Evolutionary conservation across 371 early-diverging fungal species (phyloP), one percentile per base, ranked within the genome.

Genomic region (Blakeslea trispora): DNA sequence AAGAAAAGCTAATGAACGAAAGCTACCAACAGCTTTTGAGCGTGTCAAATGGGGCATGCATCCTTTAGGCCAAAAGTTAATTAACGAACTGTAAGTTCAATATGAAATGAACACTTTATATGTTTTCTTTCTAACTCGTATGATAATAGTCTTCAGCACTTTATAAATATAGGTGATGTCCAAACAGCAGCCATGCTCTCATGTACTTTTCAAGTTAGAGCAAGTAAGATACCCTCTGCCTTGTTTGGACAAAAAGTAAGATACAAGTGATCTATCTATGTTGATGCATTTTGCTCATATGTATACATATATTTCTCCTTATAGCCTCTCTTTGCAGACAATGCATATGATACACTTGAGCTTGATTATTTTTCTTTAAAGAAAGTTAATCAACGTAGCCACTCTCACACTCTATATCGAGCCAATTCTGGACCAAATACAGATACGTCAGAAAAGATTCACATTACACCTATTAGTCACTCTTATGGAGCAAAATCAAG

Each of bases 161-260:
- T 88, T 59, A 81, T 85, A 57, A 63, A 64, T 6, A 72, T 79
- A 41, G 90, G 92, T 8, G 94, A 95, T 71, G 79, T 91, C 24
- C 95, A 95, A 66, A 91, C 90, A 41, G 79, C 91, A 43, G 92
- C 93, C 0, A 73, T 95, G 69, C 71, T 95, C 6, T 77, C 88
- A 2, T 93, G 93, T 60, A 87, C 89, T 10, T 84, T 95, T 49
- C 61, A 66, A 50, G 48, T 60, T 1, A 35, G 47, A 43, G n/a
- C 57, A 5, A 49, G 45, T 35, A 66, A 61, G 49, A 17, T 46
- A 40, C 54, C 66, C 5, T 50, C 66, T 13, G 46, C 61, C 0
- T 28, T 61, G n/a, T 57, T 57, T 57, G 54, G 53, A 9, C 66
- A 60, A 43, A 66, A 57, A 31, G 66, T 59, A 59, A 35, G 19